Evolutionary conservation across 371 early-diverging fungal genomes (phyloP).

Genomic region (Mortierella sp.): DNA sequence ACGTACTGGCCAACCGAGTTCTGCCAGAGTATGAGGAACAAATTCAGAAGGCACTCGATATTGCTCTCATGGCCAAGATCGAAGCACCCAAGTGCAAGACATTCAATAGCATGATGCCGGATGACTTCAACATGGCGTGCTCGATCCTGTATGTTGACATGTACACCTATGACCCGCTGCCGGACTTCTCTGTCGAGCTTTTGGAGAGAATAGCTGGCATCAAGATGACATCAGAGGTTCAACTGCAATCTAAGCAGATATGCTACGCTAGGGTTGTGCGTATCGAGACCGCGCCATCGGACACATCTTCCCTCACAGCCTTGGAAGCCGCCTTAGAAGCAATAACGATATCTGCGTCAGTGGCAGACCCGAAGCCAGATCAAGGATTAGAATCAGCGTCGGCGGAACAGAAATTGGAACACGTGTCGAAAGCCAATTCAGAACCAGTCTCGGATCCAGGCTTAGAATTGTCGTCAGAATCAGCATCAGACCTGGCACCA

Average conservation of each 20-base stretch:
- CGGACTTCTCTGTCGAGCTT: constrained; percentile 9
- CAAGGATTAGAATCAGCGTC: too few species aligned
- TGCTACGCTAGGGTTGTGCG: constrained; percentile 2
- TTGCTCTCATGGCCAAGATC: constrained; percentile 16
- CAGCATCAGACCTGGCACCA: too few species aligned
- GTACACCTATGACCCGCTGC: constrained; percentile 5
- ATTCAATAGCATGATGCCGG: constrained; percentile 37
- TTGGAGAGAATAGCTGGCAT: constrained; percentile 19
- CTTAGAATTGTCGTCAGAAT: too few species aligned
- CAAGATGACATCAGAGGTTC: neutral
- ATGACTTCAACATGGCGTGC: constrained; percentile 16
- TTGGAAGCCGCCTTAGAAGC: too few species aligned
- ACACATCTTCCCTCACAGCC: too few species aligned
- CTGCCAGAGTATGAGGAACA: constrained; percentile 37
- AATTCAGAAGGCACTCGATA: constrained; percentile 12
- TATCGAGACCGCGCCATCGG: neutral
- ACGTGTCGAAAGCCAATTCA: too few species aligned
- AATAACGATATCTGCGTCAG: too few species aligned
- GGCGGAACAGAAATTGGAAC: too few species aligned
- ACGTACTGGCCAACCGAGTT: constrained; percentile 18
- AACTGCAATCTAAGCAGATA: neutral
- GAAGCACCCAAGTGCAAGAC: constrained; percentile 18
- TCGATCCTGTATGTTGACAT: constrained; percentile 10
- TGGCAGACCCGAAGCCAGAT: too few species aligned
- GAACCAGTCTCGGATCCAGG: too few species aligned